Evolutionary conservation across 2,329 filamentous ascomycete genomes (phyloP).

Genomic region (Lasiodiplodia citricola): DNA sequence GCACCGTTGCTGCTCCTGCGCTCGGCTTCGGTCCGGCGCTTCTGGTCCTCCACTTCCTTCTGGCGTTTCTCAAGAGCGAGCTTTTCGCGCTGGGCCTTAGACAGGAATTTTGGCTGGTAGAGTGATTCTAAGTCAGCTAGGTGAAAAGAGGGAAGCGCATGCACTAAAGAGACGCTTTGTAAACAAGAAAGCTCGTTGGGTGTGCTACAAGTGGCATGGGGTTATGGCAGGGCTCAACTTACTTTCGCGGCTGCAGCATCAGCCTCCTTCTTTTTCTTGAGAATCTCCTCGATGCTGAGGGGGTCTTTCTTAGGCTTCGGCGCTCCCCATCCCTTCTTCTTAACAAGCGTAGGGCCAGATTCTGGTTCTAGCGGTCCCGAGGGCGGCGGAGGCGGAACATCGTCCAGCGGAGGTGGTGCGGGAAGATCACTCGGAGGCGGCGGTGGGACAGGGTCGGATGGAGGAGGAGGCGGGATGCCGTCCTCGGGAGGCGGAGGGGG

Average conservation of each 20-base stretch:
- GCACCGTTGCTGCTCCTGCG: slow-evolving; percentile 15
- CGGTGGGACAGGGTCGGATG: slow-evolving; percentile 51
- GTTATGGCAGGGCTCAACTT: slow-evolving; percentile 29
- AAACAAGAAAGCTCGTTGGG: slow-evolving; percentile 25
- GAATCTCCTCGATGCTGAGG: slow-evolving; percentile 82
- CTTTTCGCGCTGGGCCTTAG: slow-evolving; percentile 80
- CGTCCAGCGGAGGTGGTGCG: slow-evolving; percentile 28
- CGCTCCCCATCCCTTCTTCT: slow-evolving; percentile 63
- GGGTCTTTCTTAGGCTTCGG: slow-evolving; percentile 53
- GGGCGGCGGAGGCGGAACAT: slow-evolving; percentile 29
- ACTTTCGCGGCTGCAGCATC: slow-evolving; percentile 82
- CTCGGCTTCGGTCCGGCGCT: slow-evolving; percentile 55
- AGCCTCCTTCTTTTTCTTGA: slow-evolving; percentile 83
- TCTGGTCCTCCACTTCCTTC: slow-evolving; percentile 71
- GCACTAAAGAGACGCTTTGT: slow-evolving; percentile 35
- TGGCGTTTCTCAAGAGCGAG: slow-evolving; percentile 77
- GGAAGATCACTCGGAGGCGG: slow-evolving; percentile 36
- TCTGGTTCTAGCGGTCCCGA: slow-evolving; percentile 32
- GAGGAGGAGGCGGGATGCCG: slow-evolving; percentile 43
- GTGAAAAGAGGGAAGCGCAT: slow-evolving; percentile 28
- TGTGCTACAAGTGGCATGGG: neutral
- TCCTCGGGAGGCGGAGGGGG: slow-evolving; percentile 27
- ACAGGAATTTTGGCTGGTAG: slow-evolving; percentile 76
- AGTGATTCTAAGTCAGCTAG: slow-evolving; percentile 30
- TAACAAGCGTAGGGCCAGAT: slow-evolving; percentile 43